A percentile compares a stretch with the other conserved stretches of the same genome.
phyloP scores from a whole-genome alignment of 768 basidiomycete species.

The Boletus patriciae region DNA sequence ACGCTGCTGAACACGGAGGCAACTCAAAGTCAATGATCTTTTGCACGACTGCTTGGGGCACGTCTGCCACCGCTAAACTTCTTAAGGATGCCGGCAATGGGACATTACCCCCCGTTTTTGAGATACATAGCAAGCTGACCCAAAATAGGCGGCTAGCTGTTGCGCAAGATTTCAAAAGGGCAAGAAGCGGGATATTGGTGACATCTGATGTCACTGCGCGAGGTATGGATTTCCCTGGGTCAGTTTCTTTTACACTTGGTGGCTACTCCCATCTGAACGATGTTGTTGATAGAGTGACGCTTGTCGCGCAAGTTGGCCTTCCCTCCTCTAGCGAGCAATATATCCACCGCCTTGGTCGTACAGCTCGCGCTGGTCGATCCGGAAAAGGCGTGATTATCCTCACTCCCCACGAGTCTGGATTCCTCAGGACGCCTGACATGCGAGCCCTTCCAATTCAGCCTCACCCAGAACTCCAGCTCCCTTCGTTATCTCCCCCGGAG shows the following conservation, averaged over 20 bases:
- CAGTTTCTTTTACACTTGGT: slow-evolving; percentile 11
- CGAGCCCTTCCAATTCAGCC: slow-evolving; percentile 41
- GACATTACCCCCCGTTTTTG: slow-evolving; percentile 40
- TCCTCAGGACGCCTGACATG: slow-evolving; percentile 45
- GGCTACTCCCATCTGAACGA: slow-evolving; percentile 6
- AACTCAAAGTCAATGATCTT: slow-evolving; percentile 56
- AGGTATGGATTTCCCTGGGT: slow-evolving; percentile 69
- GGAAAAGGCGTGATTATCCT: slow-evolving; percentile 62
- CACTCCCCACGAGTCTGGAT: slow-evolving; percentile 48
- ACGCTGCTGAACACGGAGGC: slow-evolving; percentile 29
- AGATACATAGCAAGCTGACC: slow-evolving; percentile 59
- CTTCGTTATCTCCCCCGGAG: slow-evolving; percentile 21
- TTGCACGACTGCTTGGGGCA: slow-evolving; percentile 65
- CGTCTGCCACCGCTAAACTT: slow-evolving; percentile 40
- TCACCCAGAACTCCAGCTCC: slow-evolving; percentile 24
- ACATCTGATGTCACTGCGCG: slow-evolving; percentile 62
- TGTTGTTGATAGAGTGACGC: slow-evolving; percentile 45
- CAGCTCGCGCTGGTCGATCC: slow-evolving; percentile 68
- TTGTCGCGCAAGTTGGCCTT: slow-evolving; percentile 62
- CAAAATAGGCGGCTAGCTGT: slow-evolving; percentile 50
- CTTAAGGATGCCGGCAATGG: slow-evolving; percentile 33
- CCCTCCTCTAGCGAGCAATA: slow-evolving; percentile 74
- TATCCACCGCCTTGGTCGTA: slow-evolving; percentile 76
- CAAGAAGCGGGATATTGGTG: slow-evolving; percentile 46
- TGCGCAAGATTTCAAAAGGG: slow-evolving; percentile 49